Evolutionary conservation across 2,329 filamentous ascomycete species (phyloP), one percentile per base, ranked within the genome.

Genomic region (Lachnellula subtilissima): DNA sequence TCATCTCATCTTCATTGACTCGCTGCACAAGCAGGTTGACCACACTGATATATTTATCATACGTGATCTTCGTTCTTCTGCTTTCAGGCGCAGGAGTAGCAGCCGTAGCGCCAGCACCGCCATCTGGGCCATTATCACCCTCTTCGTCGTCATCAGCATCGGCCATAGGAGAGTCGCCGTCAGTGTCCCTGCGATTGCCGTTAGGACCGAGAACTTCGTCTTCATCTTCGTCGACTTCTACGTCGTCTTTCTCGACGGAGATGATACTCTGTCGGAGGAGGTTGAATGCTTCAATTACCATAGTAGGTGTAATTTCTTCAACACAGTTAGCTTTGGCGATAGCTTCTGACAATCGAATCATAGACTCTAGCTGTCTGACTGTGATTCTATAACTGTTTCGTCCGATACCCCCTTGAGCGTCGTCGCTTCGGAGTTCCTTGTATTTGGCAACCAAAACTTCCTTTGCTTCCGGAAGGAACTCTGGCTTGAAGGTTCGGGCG

Each of bases 261-360:
- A 99, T 97, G 71, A 99, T 99, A 72, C 89, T 94, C 74, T 97
- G 92, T 43, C 91, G 81, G 12, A 99, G 82, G 9, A 99, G 81
- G 65, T 94, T 91, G 72, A 88, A 97, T 0, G 93, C 94, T 73
- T 99, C 94, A 42, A 88, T 82, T 15, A 99, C 94, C 73, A 97
- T 96, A 0, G 83, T 82, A 1, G 88, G 81, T 0, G 85, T 86
- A 59, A 99, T 88, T 61, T 97, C 91, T 66, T 93, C 89, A 14
- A 96, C 91, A 70, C 94, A 99, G 70, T 96, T 97, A 56, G 91
- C 91, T 74, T 97, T 97, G 56, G 94, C 94, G 64, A 99, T 97
- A n/a, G 94, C 94, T 73, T 99, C 94, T 53, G 88, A 93, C 54
- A 99, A 77, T 61, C 94, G 91, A 64, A 99, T 97, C 81, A 99